Conservation (phyloP, 2,329 filamentous ascomycete species). For the Neoarthrinium moseri region DNA sequence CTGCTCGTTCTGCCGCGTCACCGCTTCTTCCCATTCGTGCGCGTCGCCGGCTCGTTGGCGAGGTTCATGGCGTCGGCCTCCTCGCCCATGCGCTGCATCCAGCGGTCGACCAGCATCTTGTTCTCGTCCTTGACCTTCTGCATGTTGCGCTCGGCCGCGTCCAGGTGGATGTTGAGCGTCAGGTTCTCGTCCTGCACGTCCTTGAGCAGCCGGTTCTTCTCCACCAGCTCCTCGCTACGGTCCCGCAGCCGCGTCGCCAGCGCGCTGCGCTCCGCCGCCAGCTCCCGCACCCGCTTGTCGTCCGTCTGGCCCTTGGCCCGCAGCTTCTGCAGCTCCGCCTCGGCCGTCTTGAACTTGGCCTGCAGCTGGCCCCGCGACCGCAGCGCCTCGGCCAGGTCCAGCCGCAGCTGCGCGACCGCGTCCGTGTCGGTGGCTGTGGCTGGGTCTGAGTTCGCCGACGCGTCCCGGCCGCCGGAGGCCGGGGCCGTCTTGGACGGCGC, state of each 20-base stretch:
- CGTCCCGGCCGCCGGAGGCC: constrained; percentile 18
- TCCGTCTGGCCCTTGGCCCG: constrained; percentile 60
- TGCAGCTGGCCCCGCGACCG: constrained; percentile 70
- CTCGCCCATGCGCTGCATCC: constrained; percentile 83
- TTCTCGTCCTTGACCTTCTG: constrained; percentile 79
- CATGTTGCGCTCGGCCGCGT: constrained; percentile 76
- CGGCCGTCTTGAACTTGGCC: constrained; percentile 58
- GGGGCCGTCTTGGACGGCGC: constrained; percentile 21
- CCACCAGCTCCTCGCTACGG: constrained; percentile 79
- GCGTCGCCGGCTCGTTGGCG: constrained; percentile 50
- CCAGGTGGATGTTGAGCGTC: constrained; percentile 81
- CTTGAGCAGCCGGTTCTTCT: constrained; percentile 81
- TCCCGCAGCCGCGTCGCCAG: constrained; percentile 71
- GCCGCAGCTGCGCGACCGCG: constrained; percentile 50
- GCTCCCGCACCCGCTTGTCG: constrained; percentile 54
- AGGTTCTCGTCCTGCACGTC: constrained; percentile 93
- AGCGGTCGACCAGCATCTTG: constrained; percentile 82
- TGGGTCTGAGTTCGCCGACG: constrained; percentile 8
- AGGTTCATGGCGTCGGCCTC: constrained; percentile 88
- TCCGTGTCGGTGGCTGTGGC: constrained; percentile 28
- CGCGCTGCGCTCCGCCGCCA: constrained; percentile 61
- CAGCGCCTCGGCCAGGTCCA: constrained; percentile 75
- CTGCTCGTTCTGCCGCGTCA: background rate
- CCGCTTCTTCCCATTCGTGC: constrained; percentile 22
- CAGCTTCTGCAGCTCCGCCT: constrained; percentile 63